Base-by-base conservation (phyloP, 352 stramenopile species). In the Globisporangium recalcitrans region DNA sequence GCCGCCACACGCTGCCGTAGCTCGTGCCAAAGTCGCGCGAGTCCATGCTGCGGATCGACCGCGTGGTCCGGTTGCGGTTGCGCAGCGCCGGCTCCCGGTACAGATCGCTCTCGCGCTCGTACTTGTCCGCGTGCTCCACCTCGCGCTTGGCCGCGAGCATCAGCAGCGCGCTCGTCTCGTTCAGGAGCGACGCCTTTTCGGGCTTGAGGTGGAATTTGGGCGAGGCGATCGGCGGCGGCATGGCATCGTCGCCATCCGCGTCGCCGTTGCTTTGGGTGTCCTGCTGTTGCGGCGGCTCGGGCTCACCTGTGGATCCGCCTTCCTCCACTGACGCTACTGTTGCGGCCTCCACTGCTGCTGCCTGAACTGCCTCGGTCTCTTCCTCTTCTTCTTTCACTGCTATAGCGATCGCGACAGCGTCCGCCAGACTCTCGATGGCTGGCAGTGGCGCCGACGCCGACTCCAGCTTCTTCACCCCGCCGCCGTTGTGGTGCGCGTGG, bases 11-110 rank as follows among this genome's bases (percentile, higher is more conserved):
- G 44, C 63, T 69, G 26, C 63, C 63, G 58, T 69, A 69, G 42
- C 40, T 51, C 26, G 13, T 24, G 19, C 48, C 29, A 10, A 44
- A 54, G 49, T 62, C 38, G 21, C 58, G 36, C 36, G 58, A 60
- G 38, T 69, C 63, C 16, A 61, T 31, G 40, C 48, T 58, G 19
- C 32, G 47, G 21, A 64, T 60, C 24, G 42, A 29, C 27, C 48
- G 62, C 14, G 16, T 60, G 47, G 73, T 69, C 36, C 38, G 38
- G 38, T 68, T 68, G 55, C 55, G 62, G 24, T 63, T 58, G 19
- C 83, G 79, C 31, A 92, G 70, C 22, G 83, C 81, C 34, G 83
- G 83, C 40, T 88, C 83, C 48, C 83, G 78, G 57, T 93, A 93
- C 57, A 84, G 51, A 48, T 93, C 81, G 64, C 79, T 90, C 54